phyloP scores from a whole-genome alignment of 495 filamentous ascomycete species.

The Neurospora sp. region DNA sequence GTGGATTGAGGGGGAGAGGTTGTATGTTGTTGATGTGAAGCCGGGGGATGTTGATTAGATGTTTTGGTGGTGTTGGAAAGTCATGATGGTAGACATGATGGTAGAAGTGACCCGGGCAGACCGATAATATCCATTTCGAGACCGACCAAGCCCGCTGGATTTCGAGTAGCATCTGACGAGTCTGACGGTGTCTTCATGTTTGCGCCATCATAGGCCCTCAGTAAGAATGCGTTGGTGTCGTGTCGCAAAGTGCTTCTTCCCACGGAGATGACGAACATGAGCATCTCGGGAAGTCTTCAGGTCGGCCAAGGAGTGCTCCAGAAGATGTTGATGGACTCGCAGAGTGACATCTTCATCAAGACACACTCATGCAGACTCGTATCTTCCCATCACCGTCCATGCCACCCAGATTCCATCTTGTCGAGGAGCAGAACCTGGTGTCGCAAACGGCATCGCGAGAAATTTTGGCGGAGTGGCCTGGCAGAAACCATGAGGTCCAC shows the following conservation, averaged over 20 bases:
- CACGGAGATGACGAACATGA: neutral
- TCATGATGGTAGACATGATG: neutral
- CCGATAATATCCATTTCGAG: neutral
- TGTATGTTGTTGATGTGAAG: constrained; percentile 36
- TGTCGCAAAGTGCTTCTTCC: neutral
- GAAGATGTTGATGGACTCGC: neutral
- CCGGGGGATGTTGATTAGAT: constrained; percentile 29
- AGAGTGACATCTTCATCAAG: neutral
- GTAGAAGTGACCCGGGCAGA: neutral
- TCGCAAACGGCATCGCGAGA: constrained; percentile 1
- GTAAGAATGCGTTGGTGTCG: neutral
- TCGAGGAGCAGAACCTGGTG: neutral
- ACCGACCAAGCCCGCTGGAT: neutral
- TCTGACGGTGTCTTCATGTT: fast-evolving
- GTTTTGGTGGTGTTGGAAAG: neutral
- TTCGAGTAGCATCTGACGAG: neutral
- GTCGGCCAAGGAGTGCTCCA: neutral
- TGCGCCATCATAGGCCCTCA: neutral
- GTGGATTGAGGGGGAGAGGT: constrained; percentile 43
- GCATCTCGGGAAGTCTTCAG: neutral
- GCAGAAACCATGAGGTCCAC: constrained; percentile 15
- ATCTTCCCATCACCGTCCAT: neutral
- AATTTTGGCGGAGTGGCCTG: constrained; percentile 26
- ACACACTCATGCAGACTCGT: neutral
- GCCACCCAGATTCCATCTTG: neutral